Evolutionary conservation across 129 eudicot species (phyloP).

Genomic region (Saposhnikovia divaricata): DNA sequence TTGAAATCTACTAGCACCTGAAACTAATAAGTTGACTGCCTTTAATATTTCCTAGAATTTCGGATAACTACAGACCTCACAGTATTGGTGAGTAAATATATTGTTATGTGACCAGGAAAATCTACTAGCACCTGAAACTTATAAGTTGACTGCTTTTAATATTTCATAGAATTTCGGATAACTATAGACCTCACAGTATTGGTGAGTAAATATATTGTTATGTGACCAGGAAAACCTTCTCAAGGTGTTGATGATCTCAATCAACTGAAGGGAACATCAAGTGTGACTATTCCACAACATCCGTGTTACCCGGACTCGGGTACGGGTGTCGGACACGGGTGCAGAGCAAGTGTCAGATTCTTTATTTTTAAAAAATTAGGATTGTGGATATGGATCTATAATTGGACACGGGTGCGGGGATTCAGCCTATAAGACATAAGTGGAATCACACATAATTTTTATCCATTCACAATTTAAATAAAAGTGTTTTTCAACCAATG

Average conservation of each 20-base stretch:
- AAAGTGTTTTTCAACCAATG: no score
- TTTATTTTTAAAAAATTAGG: no score
- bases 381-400: no score
- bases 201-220: background rate
- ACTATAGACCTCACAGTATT: background rate
- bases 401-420: no score
- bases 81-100: background rate
- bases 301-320: background rate
- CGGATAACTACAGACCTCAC: background rate
- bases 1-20: background rate
- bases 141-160: background rate
- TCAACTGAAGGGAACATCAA: background rate
- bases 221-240: background rate
- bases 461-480: no score
- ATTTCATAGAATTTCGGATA: background rate
- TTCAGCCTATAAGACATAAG: no score
- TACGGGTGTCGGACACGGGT: no score
- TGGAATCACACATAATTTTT: no score
- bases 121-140: background rate
- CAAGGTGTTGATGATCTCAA: background rate
- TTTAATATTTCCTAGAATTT: background rate
- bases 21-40: background rate
- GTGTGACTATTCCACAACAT: background rate
- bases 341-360: no score
- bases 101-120: background rate